Percentiles rank a stretch among this genome's conserved stretches.
These are phyloP conservation scores for Leucocoprinus birnbaumii DNA, from an alignment of 768 basidiomycete species.

Conservation along the genomic window DNA sequence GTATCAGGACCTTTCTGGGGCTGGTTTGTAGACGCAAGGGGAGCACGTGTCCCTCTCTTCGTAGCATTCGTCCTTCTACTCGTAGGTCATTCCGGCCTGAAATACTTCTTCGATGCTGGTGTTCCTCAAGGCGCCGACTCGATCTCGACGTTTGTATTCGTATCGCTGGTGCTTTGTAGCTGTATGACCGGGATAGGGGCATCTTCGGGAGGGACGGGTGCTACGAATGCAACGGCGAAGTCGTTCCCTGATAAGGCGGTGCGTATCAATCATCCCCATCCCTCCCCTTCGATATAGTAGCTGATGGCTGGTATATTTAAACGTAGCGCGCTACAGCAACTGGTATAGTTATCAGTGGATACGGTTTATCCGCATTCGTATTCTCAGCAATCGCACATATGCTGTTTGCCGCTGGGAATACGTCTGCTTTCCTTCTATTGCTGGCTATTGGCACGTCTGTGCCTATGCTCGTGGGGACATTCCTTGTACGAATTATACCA, in stretches of 20 bases:
- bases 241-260: slow-evolving; percentile 73
- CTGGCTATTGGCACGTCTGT: slow-evolving; percentile 76
- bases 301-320: too few species aligned
- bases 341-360: slow-evolving; percentile 80
- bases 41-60: slow-evolving; percentile 66
- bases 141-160: slow-evolving; percentile 40
- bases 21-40: slow-evolving; percentile 68
- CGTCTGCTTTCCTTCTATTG: slow-evolving; percentile 71
- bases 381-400: slow-evolving; percentile 77
- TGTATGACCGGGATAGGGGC: slow-evolving; percentile 79
- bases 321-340: slow-evolving; percentile 70
- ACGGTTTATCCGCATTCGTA: slow-evolving; percentile 88
- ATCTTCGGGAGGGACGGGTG: slow-evolving; percentile 65
- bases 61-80: slow-evolving; percentile 59
- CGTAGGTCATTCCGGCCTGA: slow-evolving; percentile 74
- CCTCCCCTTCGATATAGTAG: too few species aligned
- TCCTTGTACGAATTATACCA: slow-evolving; percentile 71
- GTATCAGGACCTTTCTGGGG: slow-evolving; percentile 77
- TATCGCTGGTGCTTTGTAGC: slow-evolving; percentile 55
- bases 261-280: slow-evolving; percentile 20
- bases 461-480: slow-evolving; percentile 77
- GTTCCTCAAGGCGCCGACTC: slow-evolving; percentile 29
- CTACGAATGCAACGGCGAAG: slow-evolving; percentile 81
- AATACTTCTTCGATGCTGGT: slow-evolving; percentile 60
- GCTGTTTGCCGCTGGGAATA: slow-evolving; percentile 70